Percentiles rank a stretch among this genome's conserved stretches.
phyloP scores from a whole-genome alignment of 2,329 filamentous ascomycete genomes.

The Monilinia fructigena region DNA sequence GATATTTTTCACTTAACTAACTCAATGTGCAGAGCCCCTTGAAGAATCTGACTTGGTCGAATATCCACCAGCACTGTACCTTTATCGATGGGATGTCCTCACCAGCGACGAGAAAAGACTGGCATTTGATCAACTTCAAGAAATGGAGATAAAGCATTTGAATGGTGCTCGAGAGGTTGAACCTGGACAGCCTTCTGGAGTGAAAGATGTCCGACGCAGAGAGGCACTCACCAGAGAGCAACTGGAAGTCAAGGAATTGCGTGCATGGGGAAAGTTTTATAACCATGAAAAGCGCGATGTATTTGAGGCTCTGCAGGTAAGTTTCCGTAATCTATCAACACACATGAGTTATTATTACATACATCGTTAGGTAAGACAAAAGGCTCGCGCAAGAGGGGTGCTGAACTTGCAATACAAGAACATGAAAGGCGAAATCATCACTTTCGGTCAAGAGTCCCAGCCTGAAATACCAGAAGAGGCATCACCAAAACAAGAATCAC shows the following conservation, averaged over 20 bases:
- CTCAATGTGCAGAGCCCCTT: not conserved
- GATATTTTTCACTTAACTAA: not conserved
- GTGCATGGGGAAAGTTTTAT: not conserved
- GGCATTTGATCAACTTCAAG: not conserved
- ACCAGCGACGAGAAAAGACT: accelerated
- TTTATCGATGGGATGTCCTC: not conserved
- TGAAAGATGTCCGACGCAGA: not conserved
- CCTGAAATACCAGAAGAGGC: not conserved
- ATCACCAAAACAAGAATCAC: not conserved
- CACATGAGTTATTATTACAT: not conserved
- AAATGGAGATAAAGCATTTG: not conserved
- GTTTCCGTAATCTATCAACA: not conserved
- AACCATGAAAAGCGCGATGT: not conserved
- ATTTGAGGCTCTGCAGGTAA: not conserved
- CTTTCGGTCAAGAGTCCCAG: not conserved
- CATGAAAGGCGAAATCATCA: not conserved
- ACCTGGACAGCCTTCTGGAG: not conserved
- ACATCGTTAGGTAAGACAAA: not conserved
- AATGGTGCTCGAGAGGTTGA: not conserved
- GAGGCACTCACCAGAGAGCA: not conserved
- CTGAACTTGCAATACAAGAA: not conserved
- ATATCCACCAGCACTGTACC: not conserved
- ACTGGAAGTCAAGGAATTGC: not conserved
- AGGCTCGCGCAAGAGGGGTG: not conserved
- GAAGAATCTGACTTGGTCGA: not conserved